Conservation (phyloP, 2,329 filamentous ascomycete species). For the Apiospora phragmitis region DNA sequence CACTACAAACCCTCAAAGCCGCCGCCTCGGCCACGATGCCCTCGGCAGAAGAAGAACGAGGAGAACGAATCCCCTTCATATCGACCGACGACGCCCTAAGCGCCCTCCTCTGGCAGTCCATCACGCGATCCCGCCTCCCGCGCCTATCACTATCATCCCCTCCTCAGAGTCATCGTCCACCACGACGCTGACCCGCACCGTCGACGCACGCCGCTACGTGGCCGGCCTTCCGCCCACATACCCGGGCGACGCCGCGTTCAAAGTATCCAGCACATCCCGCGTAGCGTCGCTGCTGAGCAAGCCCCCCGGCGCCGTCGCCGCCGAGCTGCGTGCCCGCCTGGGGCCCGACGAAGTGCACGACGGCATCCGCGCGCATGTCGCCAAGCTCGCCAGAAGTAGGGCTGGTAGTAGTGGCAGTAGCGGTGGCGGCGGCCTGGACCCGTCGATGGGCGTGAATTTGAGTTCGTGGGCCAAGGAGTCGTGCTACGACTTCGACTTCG, state of each 20-base stretch:
- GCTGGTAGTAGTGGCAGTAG: background rate
- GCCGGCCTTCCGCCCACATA: constrained; percentile 41
- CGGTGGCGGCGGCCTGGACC: constrained; percentile 37
- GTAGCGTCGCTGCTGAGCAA: constrained; percentile 29
- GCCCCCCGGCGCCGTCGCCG: constrained; percentile 37
- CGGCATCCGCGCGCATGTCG: constrained; percentile 41
- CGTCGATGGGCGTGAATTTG: constrained; percentile 46
- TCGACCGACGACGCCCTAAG: constrained; percentile 56
- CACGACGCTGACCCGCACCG: constrained; percentile 45
- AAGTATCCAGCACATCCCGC: constrained; percentile 39
- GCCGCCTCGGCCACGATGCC: constrained; percentile 25
- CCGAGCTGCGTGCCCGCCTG: constrained; percentile 39
- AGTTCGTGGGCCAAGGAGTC: constrained; percentile 55
- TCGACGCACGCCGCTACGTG: constrained; percentile 47
- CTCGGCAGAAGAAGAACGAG: background rate
- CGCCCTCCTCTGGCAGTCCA: constrained; percentile 50
- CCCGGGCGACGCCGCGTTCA: constrained; percentile 47
- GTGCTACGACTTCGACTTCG: constrained; percentile 48
- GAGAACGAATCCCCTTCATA: constrained; percentile 32
- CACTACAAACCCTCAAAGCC: constrained; percentile 42
- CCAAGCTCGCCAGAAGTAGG: constrained; percentile 31
- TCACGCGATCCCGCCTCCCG: constrained; percentile 40
- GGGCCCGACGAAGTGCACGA: constrained; percentile 30
- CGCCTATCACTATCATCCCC: constrained; percentile 28
- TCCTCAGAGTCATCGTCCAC: background rate